A percentile compares a stretch with the other conserved stretches of the same genome.
These are phyloP conservation scores for Candida ovalis DNA, from an alignment of 805 yeast species.

Conservation along the genomic window DNA sequence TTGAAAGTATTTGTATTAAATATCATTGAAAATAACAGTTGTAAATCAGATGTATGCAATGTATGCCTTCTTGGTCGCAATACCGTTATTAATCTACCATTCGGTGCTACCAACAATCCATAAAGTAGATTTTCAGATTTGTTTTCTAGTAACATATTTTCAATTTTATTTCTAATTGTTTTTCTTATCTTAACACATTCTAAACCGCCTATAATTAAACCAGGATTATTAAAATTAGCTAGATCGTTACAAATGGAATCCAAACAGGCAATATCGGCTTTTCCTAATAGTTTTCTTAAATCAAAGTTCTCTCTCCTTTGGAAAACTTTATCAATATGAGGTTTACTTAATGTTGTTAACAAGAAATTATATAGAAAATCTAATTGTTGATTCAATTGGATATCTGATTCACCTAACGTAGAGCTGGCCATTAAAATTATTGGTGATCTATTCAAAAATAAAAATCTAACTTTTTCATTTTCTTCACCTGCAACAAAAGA, in stretches of 20 bases:
- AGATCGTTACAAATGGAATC: constrained; percentile 58
- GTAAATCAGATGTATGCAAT: constrained; percentile 77
- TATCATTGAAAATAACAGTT: constrained; percentile 67
- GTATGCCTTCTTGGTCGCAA: constrained; percentile 76
- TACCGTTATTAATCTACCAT: constrained; percentile 62
- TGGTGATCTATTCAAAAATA: constrained; percentile 62
- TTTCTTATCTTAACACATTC: constrained; percentile 60
- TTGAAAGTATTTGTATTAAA: constrained; percentile 52
- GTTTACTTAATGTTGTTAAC: constrained; percentile 78
- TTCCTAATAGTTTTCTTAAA: constrained; percentile 67
- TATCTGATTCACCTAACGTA: constrained; percentile 47
- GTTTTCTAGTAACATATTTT: constrained; percentile 46
- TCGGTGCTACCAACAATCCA: constrained; percentile 65
- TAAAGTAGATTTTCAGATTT: constrained; percentile 60
- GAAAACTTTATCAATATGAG: constrained; percentile 68
- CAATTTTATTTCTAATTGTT: constrained; percentile 53
- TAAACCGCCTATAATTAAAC: constrained; percentile 59
- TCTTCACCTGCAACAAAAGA: constrained; percentile 45
- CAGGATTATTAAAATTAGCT: constrained; percentile 49
- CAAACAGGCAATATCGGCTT: constrained; percentile 69
- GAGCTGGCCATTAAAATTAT: constrained; percentile 71
- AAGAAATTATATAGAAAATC: constrained; percentile 72
- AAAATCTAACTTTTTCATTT: constrained; percentile 42
- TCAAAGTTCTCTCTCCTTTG: constrained; percentile 75
- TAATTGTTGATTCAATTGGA: constrained; percentile 58